Conservation (phyloP, 495 filamentous ascomycete genomes). For the Neurospora sp. region DNA sequence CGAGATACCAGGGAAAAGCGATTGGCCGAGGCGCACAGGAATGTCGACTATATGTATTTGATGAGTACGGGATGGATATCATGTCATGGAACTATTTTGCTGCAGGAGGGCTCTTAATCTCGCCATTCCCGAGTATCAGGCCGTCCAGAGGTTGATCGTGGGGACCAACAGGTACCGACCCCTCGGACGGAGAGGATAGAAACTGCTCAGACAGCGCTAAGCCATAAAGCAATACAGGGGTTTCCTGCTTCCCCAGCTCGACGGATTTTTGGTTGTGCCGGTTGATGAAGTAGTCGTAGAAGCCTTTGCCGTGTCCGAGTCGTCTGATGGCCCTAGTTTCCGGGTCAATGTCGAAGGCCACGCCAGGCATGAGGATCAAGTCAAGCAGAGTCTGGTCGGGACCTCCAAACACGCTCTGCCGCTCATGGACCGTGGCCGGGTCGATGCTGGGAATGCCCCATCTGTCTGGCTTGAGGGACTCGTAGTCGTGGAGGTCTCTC, state of each 20-base stretch:
- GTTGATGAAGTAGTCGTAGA: constrained; percentile 87
- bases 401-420: constrained; percentile 61
- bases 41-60: constrained; percentile 1
- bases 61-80: background rate
- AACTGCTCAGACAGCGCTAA: constrained; percentile 84
- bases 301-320: constrained; percentile 91
- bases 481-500: constrained; percentile 60
- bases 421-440: constrained; percentile 45
- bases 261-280: constrained; percentile 47
- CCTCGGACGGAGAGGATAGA: constrained; percentile 40
- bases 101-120: constrained; percentile 23
- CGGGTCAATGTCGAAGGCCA: constrained; percentile 69
- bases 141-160: constrained; percentile 38
- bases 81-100: background rate
- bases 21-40: constrained; percentile 7
- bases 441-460: constrained; percentile 89
- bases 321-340: constrained; percentile 46
- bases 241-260: constrained; percentile 29
- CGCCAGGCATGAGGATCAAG: constrained; percentile 83
- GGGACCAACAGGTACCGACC: constrained; percentile 29
- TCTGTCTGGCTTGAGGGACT: constrained; percentile 59
- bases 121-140: constrained; percentile 36
- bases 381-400: constrained; percentile 52
- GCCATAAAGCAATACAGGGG: constrained; percentile 57
- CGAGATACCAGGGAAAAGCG: constrained; percentile 10